A percentile compares a stretch with the other conserved stretches of the same genome.
Evolutionary conservation across 1,139 yeast genomes (phyloP).

Genomic region (Zhuliangozyma parablackwelliae): DNA sequence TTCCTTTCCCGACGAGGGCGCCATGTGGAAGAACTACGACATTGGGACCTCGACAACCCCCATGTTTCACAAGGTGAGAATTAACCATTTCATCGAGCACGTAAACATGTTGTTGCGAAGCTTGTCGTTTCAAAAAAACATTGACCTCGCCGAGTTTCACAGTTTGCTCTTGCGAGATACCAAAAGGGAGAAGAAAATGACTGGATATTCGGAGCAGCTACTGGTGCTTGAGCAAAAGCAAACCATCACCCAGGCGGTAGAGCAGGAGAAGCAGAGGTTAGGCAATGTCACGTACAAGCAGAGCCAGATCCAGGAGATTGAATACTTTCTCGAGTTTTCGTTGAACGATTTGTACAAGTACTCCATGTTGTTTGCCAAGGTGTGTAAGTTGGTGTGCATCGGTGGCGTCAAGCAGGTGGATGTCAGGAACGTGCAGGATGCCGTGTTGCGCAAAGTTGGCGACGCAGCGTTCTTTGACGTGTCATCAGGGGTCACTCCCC

Average conservation of each 20-base stretch:
- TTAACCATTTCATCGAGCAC: conserved; percentile 46
- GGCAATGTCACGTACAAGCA: conserved; percentile 24
- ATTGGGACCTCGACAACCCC: conserved; percentile 25
- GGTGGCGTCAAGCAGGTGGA: conserved; percentile 45
- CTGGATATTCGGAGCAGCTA: conserved; percentile 10
- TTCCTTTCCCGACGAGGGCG: conserved; percentile 34
- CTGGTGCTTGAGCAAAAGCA: conserved; percentile 36
- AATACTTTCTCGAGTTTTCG: conserved; percentile 53
- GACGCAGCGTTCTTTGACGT: conserved; percentile 8
- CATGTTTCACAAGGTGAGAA: conserved; percentile 29
- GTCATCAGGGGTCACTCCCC: too few species aligned
- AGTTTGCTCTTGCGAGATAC: conserved; percentile 3
- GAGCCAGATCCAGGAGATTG: conserved; percentile 44
- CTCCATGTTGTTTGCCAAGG: conserved; percentile 23
- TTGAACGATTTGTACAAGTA: conserved; percentile 41
- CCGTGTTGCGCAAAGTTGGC: conserved; percentile 13
- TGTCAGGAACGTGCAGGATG: conserved; percentile 20
- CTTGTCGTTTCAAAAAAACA: conserved; percentile 24
- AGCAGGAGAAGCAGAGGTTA: conserved; percentile 14
- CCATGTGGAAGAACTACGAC: conserved; percentile 36
- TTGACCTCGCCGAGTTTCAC: conserved; percentile 13
- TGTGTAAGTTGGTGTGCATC: conserved; percentile 43
- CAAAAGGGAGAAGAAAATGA: not conserved
- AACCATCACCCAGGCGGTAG: conserved; percentile 13
- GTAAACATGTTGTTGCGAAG: conserved; percentile 45